Conservation (phyloP, 2,329 filamentous ascomycete species). For the Ophiocordyceps robertsii region DNA sequence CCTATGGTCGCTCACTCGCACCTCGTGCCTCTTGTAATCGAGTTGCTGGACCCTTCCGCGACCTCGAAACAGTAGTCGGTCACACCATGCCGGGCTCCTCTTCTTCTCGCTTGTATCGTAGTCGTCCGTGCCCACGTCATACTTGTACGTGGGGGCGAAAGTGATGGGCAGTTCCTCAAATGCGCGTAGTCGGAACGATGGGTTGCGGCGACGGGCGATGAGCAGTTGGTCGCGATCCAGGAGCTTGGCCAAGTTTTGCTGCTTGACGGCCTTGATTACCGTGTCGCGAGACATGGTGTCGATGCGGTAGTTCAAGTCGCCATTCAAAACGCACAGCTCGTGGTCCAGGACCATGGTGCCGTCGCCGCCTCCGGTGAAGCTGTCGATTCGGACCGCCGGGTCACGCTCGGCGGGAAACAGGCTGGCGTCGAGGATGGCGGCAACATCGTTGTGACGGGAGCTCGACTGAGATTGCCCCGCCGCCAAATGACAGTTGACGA, state of each 20-base stretch:
- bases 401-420: constrained; percentile 64
- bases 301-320: constrained; percentile 95
- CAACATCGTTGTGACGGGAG: constrained; percentile 83
- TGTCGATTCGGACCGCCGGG: constrained; percentile 54
- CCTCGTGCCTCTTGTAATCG: constrained; percentile 80
- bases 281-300: constrained; percentile 93
- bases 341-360: constrained; percentile 92
- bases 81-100: constrained; percentile 90
- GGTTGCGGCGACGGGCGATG: constrained; percentile 77
- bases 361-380: constrained; percentile 83
- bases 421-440: constrained; percentile 70
- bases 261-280: constrained; percentile 72
- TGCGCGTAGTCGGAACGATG: constrained; percentile 73
- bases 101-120: constrained; percentile 96
- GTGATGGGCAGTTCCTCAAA: constrained; percentile 86
- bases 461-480: constrained; percentile 86
- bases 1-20: constrained; percentile 81
- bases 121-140: constrained; percentile 86
- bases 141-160: constrained; percentile 96
- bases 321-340: constrained; percentile 92
- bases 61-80: constrained; percentile 78
- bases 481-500: constrained; percentile 94
- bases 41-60: constrained; percentile 71
- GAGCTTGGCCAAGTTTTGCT: constrained; percentile 70
- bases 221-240: constrained; percentile 90